Conservation (phyloP, 257 asterid genomes). For the Echites panduratus region DNA sequence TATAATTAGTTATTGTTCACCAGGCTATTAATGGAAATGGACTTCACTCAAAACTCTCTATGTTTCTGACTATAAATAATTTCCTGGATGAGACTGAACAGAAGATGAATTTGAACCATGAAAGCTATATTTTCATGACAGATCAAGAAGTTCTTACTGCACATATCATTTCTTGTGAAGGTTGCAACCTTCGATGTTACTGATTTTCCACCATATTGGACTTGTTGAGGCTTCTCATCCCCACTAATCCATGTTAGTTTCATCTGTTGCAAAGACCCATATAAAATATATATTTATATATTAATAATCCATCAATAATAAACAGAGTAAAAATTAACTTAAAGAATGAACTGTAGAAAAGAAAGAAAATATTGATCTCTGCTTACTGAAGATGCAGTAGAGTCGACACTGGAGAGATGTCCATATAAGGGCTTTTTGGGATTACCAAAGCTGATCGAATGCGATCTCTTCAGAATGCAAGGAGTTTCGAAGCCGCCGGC, state of each 20-base stretch:
- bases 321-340: too few relatives aligned
- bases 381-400: constrained; percentile 62
- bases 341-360: neutral
- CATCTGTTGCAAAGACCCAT: constrained; percentile 40
- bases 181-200: constrained; percentile 49
- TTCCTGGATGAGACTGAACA: too few relatives aligned
- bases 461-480: constrained; percentile 44
- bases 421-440: constrained; percentile 65
- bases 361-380: too few relatives aligned
- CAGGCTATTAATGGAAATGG: too few relatives aligned
- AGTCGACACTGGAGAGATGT: constrained; percentile 56
- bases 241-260: constrained; percentile 87
- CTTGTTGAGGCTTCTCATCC: constrained; percentile 49
- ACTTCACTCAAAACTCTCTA: too few relatives aligned
- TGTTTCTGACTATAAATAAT: too few relatives aligned
- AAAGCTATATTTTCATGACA: neutral
- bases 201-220: constrained; percentile 45
- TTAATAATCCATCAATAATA: neutral
- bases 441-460: constrained; percentile 37
- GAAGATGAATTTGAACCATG: too few relatives aligned
- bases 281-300: too few relatives aligned
- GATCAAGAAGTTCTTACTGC: constrained; percentile 43
- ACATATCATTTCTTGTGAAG: constrained; percentile 64
- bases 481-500: constrained; percentile 60
- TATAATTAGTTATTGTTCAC: neutral